Percentiles rank a stretch among this genome's conserved stretches.
Conservation (phyloP, 768 basidiomycete genomes). For the Suillus clintonianus region DNA sequence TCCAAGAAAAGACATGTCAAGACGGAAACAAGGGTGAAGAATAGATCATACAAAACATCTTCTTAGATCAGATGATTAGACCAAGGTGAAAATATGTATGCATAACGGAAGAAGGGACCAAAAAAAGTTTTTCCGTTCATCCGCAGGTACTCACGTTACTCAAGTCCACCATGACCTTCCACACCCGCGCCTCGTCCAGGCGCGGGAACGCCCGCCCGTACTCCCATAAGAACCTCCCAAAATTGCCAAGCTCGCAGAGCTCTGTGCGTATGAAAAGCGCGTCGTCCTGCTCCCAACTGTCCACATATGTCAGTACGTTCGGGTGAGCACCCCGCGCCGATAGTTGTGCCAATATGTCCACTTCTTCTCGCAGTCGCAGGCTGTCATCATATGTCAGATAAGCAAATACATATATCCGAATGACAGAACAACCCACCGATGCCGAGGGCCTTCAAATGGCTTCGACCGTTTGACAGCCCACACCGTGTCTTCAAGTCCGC, state of each 20-base stretch:
- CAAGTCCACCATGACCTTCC: slow-evolving; percentile 94
- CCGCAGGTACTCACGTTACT: slow-evolving; percentile 65
- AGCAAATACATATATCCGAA: neutral
- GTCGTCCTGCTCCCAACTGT: slow-evolving; percentile 95
- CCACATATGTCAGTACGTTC: slow-evolving; percentile 85
- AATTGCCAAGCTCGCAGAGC: slow-evolving; percentile 90
- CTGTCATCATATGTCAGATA: slow-evolving; percentile 37
- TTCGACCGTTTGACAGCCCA: slow-evolving; percentile 96
- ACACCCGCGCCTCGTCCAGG: slow-evolving; percentile 89
- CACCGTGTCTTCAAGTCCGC: slow-evolving; percentile 42
- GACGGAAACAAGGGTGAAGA: neutral
- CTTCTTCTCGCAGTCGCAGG: slow-evolving; percentile 89
- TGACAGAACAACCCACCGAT: slow-evolving; percentile 60
- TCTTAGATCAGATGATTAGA: neutral
- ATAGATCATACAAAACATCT: neutral
- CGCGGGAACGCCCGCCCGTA: slow-evolving; percentile 83
- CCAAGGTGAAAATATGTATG: neutral
- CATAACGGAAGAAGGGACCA: slow-evolving; percentile 5
- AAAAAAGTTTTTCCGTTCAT: slow-evolving; percentile 3
- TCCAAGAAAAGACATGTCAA: slow-evolving; percentile 27
- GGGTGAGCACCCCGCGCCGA: slow-evolving; percentile 55
- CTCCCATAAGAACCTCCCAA: slow-evolving; percentile 88
- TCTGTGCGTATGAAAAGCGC: slow-evolving; percentile 91
- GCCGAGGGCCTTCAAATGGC: slow-evolving; percentile 86
- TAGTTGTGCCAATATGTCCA: slow-evolving; percentile 85